A percentile compares a stretch with the other conserved stretches of the same genome.
These are phyloP conservation scores for Boletus barrowsii DNA, from an alignment of 768 basidiomycete species.

Conservation along the genomic window DNA sequence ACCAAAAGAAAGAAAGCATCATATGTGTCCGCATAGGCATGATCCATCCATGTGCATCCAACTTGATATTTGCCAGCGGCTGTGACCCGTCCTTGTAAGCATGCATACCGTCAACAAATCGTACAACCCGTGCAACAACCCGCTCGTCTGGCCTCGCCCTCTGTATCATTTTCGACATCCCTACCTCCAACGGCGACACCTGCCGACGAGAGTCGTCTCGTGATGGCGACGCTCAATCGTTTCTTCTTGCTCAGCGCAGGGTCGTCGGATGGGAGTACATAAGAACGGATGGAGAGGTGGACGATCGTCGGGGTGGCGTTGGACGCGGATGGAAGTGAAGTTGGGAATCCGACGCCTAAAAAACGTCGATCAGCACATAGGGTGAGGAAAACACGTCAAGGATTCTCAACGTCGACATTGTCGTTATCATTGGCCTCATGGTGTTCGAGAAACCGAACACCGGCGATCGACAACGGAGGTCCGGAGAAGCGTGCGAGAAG, in stretches of 20 bases:
- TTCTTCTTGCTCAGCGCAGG: slow-evolving; percentile 57
- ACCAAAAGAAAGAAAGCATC: background rate
- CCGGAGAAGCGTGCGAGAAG: background rate
- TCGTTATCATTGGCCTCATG: background rate
- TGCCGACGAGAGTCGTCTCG: slow-evolving; percentile 21
- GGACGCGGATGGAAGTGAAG: slow-evolving; percentile 30
- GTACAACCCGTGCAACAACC: slow-evolving; percentile 41
- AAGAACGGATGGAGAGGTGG: slow-evolving; percentile 69
- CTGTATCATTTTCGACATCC: slow-evolving; percentile 1
- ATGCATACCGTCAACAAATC: slow-evolving; percentile 31
- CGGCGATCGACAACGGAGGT: background rate
- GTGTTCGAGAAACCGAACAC: background rate
- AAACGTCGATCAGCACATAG: slow-evolving; percentile 5
- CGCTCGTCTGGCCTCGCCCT: slow-evolving; percentile 15
- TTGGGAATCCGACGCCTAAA: slow-evolving; percentile 32
- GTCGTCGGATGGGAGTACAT: slow-evolving; percentile 48
- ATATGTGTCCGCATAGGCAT: background rate
- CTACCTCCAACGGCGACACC: slow-evolving; percentile 5
- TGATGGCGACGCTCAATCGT: slow-evolving; percentile 27
- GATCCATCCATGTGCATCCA: slow-evolving; percentile 1
- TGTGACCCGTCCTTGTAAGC: no score
- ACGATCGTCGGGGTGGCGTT: slow-evolving; percentile 56
- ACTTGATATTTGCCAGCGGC: background rate
- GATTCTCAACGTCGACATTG: background rate
- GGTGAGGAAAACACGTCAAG: background rate